Evolutionary conservation across 2,329 filamentous ascomycete genomes (phyloP).

Genomic region (Cladophialophora psammophila): DNA sequence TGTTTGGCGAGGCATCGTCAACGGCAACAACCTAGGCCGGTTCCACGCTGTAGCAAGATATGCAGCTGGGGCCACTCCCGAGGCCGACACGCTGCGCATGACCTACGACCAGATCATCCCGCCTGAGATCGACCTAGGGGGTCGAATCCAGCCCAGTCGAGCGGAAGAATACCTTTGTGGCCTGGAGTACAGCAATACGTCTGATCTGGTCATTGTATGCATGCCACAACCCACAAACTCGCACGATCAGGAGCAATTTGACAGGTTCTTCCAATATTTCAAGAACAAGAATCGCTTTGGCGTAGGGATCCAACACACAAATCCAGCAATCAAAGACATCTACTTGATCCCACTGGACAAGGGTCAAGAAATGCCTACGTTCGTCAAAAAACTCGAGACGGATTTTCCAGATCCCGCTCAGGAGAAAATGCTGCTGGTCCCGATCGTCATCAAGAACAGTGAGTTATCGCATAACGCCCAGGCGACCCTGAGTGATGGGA

Average conservation of each 20-base stretch:
- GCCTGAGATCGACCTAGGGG: slow-evolving; percentile 67
- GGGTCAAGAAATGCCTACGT: slow-evolving; percentile 77
- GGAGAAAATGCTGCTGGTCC: slow-evolving; percentile 80
- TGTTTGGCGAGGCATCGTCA: slow-evolving; percentile 78
- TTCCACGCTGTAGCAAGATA: slow-evolving; percentile 81
- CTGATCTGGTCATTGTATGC: slow-evolving; percentile 82
- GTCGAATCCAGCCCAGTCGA: slow-evolving; percentile 76
- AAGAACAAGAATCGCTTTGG: slow-evolving; percentile 81
- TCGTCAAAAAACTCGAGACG: slow-evolving; percentile 86
- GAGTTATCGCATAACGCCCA: slow-evolving; percentile 47
- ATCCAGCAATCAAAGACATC: slow-evolving; percentile 82
- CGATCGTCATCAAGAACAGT: slow-evolving; percentile 79
- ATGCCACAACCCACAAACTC: slow-evolving; percentile 62
- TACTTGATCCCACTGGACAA: slow-evolving; percentile 87
- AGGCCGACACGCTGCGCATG: slow-evolving; percentile 39
- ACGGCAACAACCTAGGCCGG: slow-evolving; percentile 78
- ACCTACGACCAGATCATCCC: slow-evolving; percentile 79
- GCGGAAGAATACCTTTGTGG: slow-evolving; percentile 92
- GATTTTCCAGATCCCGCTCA: slow-evolving; percentile 77
- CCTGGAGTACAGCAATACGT: slow-evolving; percentile 79
- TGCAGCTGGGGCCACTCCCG: slow-evolving; percentile 76
- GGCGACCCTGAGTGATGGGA: slow-evolving; percentile 44
- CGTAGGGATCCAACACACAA: slow-evolving; percentile 78
- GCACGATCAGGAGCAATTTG: slow-evolving; percentile 67
- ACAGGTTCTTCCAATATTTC: slow-evolving; percentile 87